Evolutionary conservation across 768 basidiomycete species (phyloP), one percentile per base, ranked within the genome.

Genomic region (Candolleomyces eurysporus): DNA sequence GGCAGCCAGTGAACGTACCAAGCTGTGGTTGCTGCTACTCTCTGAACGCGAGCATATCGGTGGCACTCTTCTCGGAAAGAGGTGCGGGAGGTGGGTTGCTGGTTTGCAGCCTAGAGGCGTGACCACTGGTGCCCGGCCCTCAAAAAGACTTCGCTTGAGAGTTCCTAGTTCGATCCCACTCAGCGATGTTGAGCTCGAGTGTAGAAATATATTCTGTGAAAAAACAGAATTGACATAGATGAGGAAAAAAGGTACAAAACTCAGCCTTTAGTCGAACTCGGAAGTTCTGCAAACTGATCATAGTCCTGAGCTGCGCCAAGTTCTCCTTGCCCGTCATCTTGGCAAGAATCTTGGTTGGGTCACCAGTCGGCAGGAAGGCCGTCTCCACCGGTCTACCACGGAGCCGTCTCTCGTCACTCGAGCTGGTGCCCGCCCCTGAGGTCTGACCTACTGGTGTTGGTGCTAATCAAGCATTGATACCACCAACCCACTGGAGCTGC

Each of bases 311-410:
- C 17, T 98, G 78, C 73, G 98, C 96, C 8, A 97, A 78, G 75
- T 98, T 98, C 79, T 98, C 96, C 77, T 96, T 98, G 68, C 87
- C 89, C 6, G 87, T 86, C 85, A 99, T 90, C 74, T 94, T 98
- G 71, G 92, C 89, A 78, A 97, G 97, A 63, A 96, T 94, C 65
- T 97, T 96, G 90, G 4, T 86, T 83, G 7, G 92, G 93, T 52
- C 92, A 83, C 90, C 91, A 93, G 65, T 93, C 90, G 32, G 88
- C 89, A 17, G 86, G 81, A 5, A 86, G 81, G 5, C 83, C 79
- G 43, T 82, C 80, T 10, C 80, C 78, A 7, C 76, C 70, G 0
- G 75, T 76, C 16, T 75, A n/a, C 70, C 0, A 72, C 73, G 46
- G 68, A 69, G 58, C 68, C 67, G n/a, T 66, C 71, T 45, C 61